These are phyloP conservation scores for Colletotrichum paranaense DNA, from an alignment of 2,329 filamentous ascomycete genomes.

Conservation along the genomic window DNA sequence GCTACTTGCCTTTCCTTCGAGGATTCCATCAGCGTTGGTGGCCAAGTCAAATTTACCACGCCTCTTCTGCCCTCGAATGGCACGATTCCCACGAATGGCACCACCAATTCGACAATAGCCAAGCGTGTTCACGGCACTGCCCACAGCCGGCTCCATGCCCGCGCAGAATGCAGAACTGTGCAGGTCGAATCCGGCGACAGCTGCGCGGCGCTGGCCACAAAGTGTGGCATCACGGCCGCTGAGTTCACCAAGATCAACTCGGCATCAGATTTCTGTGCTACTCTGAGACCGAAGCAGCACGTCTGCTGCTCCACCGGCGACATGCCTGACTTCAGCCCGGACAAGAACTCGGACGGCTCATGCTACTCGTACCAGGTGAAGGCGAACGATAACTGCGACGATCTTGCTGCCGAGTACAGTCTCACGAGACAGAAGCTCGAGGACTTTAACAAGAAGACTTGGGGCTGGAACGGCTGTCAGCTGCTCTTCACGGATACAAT, in stretches of 20 bases:
- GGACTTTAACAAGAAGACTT: conserved; percentile 49
- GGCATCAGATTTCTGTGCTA: conserved; percentile 42
- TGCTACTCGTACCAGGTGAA: conserved; percentile 48
- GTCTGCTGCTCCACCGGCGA: conserved; percentile 51
- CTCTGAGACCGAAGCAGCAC: conserved; percentile 45
- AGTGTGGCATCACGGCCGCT: conserved; percentile 40
- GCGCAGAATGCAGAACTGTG: conserved; percentile 10
- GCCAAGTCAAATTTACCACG: conserved; percentile 40
- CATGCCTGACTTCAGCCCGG: conserved; percentile 46
- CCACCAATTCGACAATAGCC: conserved; percentile 40
- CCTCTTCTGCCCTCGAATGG: conserved; percentile 33
- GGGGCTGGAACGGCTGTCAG: conserved; percentile 45
- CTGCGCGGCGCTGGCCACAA: conserved; percentile 39
- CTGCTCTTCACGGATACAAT: conserved; percentile 16
- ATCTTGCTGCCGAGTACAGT: conserved; percentile 40
- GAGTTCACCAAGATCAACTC: conserved; percentile 43
- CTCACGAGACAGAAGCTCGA: conserved; percentile 39
- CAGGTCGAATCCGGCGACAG: conserved; percentile 38
- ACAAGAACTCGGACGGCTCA: conserved; percentile 47
- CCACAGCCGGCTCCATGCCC: not conserved
- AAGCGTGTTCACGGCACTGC: not conserved
- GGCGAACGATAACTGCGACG: conserved; percentile 46
- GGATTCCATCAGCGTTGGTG: conserved; percentile 35
- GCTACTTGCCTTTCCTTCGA: conserved; percentile 42
- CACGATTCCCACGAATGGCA: conserved; percentile 11